Percentiles rank a stretch among this genome's conserved stretches.
Conservation (phyloP, 2,329 filamentous ascomycete species). For the Pseudogymnoascus sp. region DNA sequence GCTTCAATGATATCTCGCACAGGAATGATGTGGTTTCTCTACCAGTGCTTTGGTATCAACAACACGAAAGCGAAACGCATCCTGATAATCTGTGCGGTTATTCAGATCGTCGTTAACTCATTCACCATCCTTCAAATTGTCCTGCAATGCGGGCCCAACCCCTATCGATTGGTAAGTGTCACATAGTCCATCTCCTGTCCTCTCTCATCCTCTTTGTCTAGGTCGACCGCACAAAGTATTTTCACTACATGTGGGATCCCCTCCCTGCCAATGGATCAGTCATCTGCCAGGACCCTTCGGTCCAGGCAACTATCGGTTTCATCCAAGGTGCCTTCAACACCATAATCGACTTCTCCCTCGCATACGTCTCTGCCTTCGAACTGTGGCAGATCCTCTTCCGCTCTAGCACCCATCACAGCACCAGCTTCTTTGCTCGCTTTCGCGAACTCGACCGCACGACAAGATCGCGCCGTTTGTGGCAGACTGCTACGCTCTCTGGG, state of each 20-base stretch:
- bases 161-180: slow-evolving; percentile 23
- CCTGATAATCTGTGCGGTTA: slow-evolving; percentile 27
- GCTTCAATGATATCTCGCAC: slow-evolving; percentile 30
- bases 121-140: slow-evolving; percentile 30
- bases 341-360: slow-evolving; percentile 29
- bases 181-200: not conserved
- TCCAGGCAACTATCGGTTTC: slow-evolving; percentile 31
- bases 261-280: slow-evolving; percentile 30
- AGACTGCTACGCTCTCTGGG: slow-evolving; percentile 29
- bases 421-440: slow-evolving; percentile 25
- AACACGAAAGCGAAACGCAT: slow-evolving; percentile 25
- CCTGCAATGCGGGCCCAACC: slow-evolving; percentile 30
- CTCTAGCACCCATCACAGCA: slow-evolving; percentile 22
- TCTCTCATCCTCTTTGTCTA: not conserved
- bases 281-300: slow-evolving; percentile 27
- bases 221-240: slow-evolving; percentile 26
- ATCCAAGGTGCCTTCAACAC: slow-evolving; percentile 33
- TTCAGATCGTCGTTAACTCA: slow-evolving; percentile 29
- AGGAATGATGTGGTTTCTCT: slow-evolving; percentile 32
- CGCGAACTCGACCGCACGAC: slow-evolving; percentile 25
- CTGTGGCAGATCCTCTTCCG: slow-evolving; percentile 31
- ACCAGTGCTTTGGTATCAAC: slow-evolving; percentile 29
- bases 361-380: slow-evolving; percentile 27
- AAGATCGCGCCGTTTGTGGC: slow-evolving; percentile 30
- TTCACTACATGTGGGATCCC: slow-evolving; percentile 33